Base-by-base conservation (phyloP, 805 yeast species). In the Hanseniaspora vineae region DNA sequence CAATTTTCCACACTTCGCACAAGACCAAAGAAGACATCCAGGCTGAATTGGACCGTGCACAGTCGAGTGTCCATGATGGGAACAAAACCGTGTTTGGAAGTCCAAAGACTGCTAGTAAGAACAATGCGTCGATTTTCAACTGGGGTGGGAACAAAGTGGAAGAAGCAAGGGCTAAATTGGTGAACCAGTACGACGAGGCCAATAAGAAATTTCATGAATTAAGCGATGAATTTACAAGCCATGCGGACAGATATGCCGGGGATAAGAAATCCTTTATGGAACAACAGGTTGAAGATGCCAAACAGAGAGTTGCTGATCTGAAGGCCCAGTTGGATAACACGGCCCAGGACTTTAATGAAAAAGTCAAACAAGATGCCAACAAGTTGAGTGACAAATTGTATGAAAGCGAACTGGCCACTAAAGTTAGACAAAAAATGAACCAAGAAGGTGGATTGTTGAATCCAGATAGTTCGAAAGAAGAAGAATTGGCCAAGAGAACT, bases 401-500 rank as follows among this genome's bases (percentile, higher is more conserved):
- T 17, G 15, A 40, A 11, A 40, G 31, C 12, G 15, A 19, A 20
- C 43, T 40, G 43, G 40, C 12, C 19, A 37, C 40, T 10, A 10
- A n/a, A 17, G 19, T 17, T n/a, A 37, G 40, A 37, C 19, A 37
- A 37, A 37, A 13, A 20, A 11, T 19, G 43, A 18, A 19, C 5
- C 31, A 44, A 40, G 43, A 51, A 46, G 17, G 48, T 53, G 11
- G 37, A 13, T 33, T 33, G 15, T 12, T 33, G 64, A 57, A 23
- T 23, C 29, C 29, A 8, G 8, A 23, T 8, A 23, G 29, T 5
- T 23, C 29, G 29, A 23, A 23, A 35, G 64, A 66, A 19, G 58
- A 57, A 17, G 59, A 62, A 23, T 50, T 61, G 31, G 64, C 63
- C 1, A 55, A 55, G 39, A 48, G 53, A 20, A 69, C 74, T 2